Conservation (phyloP, 1,139 yeast genomes). For the Protomyces lactucae-debilis region DNA sequence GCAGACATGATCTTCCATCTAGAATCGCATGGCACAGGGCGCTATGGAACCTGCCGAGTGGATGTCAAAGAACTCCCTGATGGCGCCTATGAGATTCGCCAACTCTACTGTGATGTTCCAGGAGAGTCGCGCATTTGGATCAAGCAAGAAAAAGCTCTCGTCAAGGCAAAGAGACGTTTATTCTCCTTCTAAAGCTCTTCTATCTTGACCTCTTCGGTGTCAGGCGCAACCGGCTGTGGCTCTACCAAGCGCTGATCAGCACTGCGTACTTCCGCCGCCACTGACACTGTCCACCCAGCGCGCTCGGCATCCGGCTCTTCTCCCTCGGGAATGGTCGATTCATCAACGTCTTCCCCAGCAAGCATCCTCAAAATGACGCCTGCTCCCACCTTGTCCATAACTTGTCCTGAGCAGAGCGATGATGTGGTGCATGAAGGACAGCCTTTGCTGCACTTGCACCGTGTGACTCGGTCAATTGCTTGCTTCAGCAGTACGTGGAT, state of each 20-base stretch:
- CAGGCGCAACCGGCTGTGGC: not conserved
- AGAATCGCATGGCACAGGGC: slow-evolving; percentile 12
- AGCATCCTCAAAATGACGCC: slow-evolving; percentile 52
- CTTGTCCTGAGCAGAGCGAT: slow-evolving; percentile 72
- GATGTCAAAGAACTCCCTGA: slow-evolving; percentile 16
- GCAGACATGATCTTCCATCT: slow-evolving; percentile 6
- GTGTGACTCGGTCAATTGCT: slow-evolving; percentile 55
- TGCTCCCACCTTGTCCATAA: slow-evolving; percentile 83
- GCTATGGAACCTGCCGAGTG: slow-evolving; percentile 18
- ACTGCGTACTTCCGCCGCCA: slow-evolving; percentile 16
- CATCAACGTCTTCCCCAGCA: slow-evolving; percentile 44
- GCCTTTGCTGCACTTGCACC: slow-evolving; percentile 78
- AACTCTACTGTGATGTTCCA: slow-evolving; percentile 19
- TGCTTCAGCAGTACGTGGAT: slow-evolving; percentile 59
- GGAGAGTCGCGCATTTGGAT: slow-evolving; percentile 12
- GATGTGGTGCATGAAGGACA: slow-evolving; percentile 86
- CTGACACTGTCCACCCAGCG: slow-evolving; percentile 16
- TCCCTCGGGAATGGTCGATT: slow-evolving; percentile 59
- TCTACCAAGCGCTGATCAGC: slow-evolving; percentile 6
- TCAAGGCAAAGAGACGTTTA: not conserved
- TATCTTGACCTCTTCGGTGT: not conserved
- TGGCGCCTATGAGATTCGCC: slow-evolving; percentile 8
- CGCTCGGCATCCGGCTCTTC: slow-evolving; percentile 41
- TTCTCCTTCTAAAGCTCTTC: not conserved
- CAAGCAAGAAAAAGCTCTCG: slow-evolving; percentile 2